Conservation (phyloP, 768 basidiomycete species). For the Tubosaeta brunneosetosa region DNA sequence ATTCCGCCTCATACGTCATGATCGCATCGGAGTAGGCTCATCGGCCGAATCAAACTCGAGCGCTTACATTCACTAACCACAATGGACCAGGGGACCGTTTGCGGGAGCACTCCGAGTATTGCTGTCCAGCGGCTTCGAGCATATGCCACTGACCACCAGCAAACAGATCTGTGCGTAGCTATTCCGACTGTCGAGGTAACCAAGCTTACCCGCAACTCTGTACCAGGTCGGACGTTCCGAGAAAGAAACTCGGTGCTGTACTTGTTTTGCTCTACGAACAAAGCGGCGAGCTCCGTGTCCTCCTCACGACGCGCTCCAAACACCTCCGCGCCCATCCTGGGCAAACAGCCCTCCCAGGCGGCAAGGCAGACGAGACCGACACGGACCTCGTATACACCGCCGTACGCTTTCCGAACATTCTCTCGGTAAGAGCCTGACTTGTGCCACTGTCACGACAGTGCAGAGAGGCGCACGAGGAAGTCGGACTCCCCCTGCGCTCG, state of each 20-base stretch:
- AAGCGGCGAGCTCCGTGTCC: constrained; percentile 61
- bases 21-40: no score
- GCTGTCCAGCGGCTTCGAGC: constrained; percentile 40
- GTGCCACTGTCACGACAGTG: constrained; percentile 38
- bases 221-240: constrained; percentile 32
- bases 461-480: constrained; percentile 85
- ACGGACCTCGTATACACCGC: constrained; percentile 62
- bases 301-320: constrained; percentile 85
- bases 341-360: constrained; percentile 81
- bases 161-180: constrained; percentile 50
- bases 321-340: constrained; percentile 69
- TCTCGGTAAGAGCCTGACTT: neutral
- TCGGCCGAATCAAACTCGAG: neutral
- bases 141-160: constrained; percentile 24
- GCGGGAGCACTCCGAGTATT: constrained; percentile 14
- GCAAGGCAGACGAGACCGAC: constrained; percentile 69
- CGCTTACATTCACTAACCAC: neutral
- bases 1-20: neutral
- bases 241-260: constrained; percentile 63
- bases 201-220: neutral
- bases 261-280: constrained; percentile 75
- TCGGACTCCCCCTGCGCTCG: constrained; percentile 56
- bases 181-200: neutral
- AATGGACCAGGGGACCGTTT: constrained; percentile 14
- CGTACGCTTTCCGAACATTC: constrained; percentile 40